A percentile compares a stretch with the other conserved stretches of the same genome.
These are phyloP conservation scores for Exserohilum rostratum DNA, from an alignment of 2,329 filamentous ascomycete species.

Conservation along the genomic window DNA sequence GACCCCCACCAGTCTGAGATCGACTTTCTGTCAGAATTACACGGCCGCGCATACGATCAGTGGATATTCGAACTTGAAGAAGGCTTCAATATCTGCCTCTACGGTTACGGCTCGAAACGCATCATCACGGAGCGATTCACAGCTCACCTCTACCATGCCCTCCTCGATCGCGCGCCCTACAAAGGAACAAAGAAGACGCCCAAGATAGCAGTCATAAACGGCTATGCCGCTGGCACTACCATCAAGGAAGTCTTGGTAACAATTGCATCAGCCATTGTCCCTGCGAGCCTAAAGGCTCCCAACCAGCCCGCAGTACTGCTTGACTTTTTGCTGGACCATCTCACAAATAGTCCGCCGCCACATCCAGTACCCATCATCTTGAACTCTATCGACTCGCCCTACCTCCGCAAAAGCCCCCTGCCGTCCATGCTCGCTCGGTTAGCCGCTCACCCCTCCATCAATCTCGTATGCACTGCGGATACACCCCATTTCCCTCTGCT, in stretches of 20 bases:
- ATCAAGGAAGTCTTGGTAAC: slow-evolving; percentile 73
- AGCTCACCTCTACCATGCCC: slow-evolving; percentile 65
- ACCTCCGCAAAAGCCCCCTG: slow-evolving; percentile 72
- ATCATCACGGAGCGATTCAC: slow-evolving; percentile 77
- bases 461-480: slow-evolving; percentile 80
- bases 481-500: slow-evolving; percentile 85
- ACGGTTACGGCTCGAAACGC: slow-evolving; percentile 91
- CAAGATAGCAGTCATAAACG: slow-evolving; percentile 84
- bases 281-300: slow-evolving; percentile 59
- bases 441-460: slow-evolving; percentile 73
- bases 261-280: slow-evolving; percentile 67
- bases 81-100: slow-evolving; percentile 82
- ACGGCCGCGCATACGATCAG: slow-evolving; percentile 82
- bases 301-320: slow-evolving; percentile 73
- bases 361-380: slow-evolving; percentile 70
- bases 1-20: slow-evolving; percentile 76
- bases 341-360: slow-evolving; percentile 54
- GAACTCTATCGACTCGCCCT: slow-evolving; percentile 83
- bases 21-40: slow-evolving; percentile 73
- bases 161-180: slow-evolving; percentile 32
- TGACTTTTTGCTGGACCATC: slow-evolving; percentile 66
- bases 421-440: slow-evolving; percentile 79
- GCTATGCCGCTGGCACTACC: slow-evolving; percentile 72
- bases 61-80: slow-evolving; percentile 91
- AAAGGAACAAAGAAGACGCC: slow-evolving; percentile 49